These are phyloP conservation scores for Cornus controversa DNA, from an alignment of 148 eudicot genomes.

Conservation along the genomic window DNA sequence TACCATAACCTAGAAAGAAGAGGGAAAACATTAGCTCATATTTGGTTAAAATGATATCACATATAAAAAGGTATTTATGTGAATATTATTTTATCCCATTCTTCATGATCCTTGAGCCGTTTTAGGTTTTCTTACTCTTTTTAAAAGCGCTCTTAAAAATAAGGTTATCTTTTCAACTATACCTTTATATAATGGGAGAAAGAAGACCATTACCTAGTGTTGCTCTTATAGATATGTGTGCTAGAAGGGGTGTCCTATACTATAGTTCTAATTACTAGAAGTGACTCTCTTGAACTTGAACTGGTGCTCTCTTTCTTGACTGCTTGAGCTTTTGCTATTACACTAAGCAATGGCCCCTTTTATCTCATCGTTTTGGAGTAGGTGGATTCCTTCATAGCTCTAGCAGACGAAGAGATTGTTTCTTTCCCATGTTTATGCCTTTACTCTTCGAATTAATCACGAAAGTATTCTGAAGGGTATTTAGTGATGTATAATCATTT, in stretches of 20 bases:
- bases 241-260: not conserved
- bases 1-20: not conserved
- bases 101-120: not conserved
- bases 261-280: not conserved
- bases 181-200: not conserved
- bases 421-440: not conserved
- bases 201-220: not conserved
- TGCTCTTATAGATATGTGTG: not conserved
- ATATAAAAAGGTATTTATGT: no score
- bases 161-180: not conserved
- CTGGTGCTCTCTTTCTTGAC: not conserved
- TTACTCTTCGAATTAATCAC: not conserved
- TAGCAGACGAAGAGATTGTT: not conserved
- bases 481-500: not conserved
- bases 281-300: not conserved
- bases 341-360: not conserved
- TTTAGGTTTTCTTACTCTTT: not conserved
- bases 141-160: not conserved
- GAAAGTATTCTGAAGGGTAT: not conserved
- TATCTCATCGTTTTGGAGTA: not conserved
- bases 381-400: not conserved
- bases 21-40: not conserved
- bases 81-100: not conserved
- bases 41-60: not conserved
- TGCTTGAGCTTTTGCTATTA: not conserved